phyloP scores from a whole-genome alignment of 23 red algal species.

The Gracilariopsis chorda region DNA sequence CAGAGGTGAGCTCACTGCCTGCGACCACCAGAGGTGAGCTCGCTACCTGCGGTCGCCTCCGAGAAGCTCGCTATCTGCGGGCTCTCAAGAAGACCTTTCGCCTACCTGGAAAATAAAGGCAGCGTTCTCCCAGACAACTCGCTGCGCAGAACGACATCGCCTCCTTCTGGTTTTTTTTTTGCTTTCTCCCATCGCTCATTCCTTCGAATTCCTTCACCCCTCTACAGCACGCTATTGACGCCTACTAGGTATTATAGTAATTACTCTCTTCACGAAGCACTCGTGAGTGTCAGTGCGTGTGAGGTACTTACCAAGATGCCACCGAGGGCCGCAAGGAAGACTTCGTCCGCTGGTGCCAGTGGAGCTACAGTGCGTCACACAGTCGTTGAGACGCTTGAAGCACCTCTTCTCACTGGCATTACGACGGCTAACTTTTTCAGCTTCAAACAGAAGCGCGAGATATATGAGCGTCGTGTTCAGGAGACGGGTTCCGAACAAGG shows the following conservation, averaged over 20 bases:
- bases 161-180: too few species aligned
- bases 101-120: too few species aligned
- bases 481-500: background rate
- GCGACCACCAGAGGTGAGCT: too few species aligned
- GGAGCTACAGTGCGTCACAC: background rate
- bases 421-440: background rate
- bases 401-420: background rate
- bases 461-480: background rate
- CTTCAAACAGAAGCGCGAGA: background rate
- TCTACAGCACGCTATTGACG: too few species aligned
- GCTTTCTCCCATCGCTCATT: too few species aligned
- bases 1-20: too few species aligned
- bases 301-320: background rate
- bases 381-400: background rate
- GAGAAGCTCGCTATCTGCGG: too few species aligned
- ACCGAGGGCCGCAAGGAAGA: background rate
- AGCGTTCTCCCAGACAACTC: too few species aligned
- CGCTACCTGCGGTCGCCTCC: too few species aligned
- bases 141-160: too few species aligned
- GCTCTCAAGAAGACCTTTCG: too few species aligned
- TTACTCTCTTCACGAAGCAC: background rate
- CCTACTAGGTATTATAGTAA: background rate
- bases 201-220: too few species aligned
- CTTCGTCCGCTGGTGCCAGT: background rate
- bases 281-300: background rate